Conservation (phyloP, 345 rosid species). For the Aethionema arabicum region DNA sequence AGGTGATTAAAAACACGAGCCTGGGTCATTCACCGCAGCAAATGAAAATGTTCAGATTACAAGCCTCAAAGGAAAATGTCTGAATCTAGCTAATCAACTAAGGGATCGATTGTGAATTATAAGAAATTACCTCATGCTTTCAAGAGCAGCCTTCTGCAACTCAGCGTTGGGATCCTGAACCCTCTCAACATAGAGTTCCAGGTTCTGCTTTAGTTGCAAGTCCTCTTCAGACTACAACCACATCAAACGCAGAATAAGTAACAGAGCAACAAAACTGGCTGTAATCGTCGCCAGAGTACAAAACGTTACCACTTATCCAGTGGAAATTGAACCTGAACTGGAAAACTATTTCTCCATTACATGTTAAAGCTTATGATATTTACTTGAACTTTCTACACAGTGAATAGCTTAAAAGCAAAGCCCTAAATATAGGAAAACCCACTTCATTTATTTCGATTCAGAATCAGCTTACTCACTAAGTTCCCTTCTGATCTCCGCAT, state of each 20-base stretch:
- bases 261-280: conserved; percentile 2
- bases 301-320: not conserved
- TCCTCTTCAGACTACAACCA: conserved; percentile 85
- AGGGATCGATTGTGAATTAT: not conserved
- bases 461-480: conserved; percentile 2
- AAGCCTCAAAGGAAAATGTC: not conserved
- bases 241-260: conserved; percentile 17
- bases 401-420: conserved; percentile 6
- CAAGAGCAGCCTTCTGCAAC: conserved; percentile 84
- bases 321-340: conserved; percentile 6
- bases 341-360: not conserved
- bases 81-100: conserved; percentile 11
- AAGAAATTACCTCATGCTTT: conserved; percentile 80
- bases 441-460: not conserved
- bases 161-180: conserved; percentile 88
- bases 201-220: conserved; percentile 82
- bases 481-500: conserved; percentile 2
- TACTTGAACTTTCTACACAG: not conserved
- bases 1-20: not conserved
- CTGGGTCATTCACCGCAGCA: conserved; percentile 1
- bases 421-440: conserved; percentile 3
- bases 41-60: conserved; percentile 5
- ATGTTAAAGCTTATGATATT: not conserved
- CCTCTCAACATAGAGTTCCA: conserved; percentile 93
- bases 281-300: not conserved